phyloP scores from a whole-genome alignment of 2,329 filamentous ascomycete genomes.

The Penicillium freii region DNA sequence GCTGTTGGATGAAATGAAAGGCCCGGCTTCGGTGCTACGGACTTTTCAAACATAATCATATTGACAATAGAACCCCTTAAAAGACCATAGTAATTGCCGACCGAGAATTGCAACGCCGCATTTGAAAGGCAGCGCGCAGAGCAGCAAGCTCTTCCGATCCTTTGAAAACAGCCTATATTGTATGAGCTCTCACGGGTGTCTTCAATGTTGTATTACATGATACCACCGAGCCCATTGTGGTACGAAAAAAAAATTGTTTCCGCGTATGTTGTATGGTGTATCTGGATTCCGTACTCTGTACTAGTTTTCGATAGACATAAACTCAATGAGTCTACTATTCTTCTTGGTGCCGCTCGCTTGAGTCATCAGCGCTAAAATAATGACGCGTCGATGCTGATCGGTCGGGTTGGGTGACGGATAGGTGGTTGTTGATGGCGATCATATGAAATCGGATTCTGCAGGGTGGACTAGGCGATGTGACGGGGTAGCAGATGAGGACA shows the following conservation, averaged over 20 bases:
- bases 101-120: no score
- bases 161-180: neutral
- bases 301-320: neutral
- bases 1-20: neutral
- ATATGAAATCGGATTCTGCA: neutral
- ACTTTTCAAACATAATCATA: neutral
- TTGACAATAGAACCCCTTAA: neutral
- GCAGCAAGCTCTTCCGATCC: neutral
- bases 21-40: neutral
- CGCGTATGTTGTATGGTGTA: neutral
- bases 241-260: neutral
- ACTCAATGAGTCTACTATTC: neutral
- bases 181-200: neutral
- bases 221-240: neutral
- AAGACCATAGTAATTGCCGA: neutral
- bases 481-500: neutral
- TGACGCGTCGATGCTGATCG: constrained; percentile 14
- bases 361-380: constrained; percentile 5
- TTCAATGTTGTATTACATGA: neutral
- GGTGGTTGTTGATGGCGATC: constrained; percentile 1
- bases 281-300: neutral
- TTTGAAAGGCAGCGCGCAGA: neutral
- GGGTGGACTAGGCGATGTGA: neutral
- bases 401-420: neutral
- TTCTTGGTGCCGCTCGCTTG: neutral